Evolutionary conservation across 1,284 basidiomycete species (phyloP), one percentile per base, ranked within the genome.

Genomic region (Mycosarcoma mackinlayi): DNA sequence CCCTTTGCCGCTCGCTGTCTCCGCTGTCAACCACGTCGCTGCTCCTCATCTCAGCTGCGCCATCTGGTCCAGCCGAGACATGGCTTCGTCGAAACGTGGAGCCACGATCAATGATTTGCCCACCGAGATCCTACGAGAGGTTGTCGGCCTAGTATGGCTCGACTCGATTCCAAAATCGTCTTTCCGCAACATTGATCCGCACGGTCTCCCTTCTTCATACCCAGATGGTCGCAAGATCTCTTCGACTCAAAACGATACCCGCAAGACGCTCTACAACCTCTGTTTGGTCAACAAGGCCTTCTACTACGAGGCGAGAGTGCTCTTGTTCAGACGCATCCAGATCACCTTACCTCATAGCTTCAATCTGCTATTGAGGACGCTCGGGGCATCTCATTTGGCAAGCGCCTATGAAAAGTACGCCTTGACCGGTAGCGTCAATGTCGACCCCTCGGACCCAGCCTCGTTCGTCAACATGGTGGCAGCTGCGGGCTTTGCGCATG

Each of bases 341-440:
- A 78, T 82, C 56, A 80, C 75, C 3, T 56, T 81, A 2, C 80
- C 80, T 0, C 76, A 77, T 57, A 72, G 72, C 48, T 82, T 82
- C 63, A 69, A 76, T 38, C 52, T 78, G 23, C 64, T 82, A 2
- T 37, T 82, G 30, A 47, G 76, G 27, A 71, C 72, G 18, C 65
- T 80, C 10, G 76, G 78, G 10, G 76, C 77, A 0, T 67, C 71
- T 14, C 75, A 75, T 23, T 50, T 79, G 21, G 77, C 76, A 5
- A 68, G 63, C 18, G 76, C 76, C 8, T 79, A 78, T 35, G 77
- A 79, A 45, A 63, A 63, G 45, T 68, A 74, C 52, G 69, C 69
- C 1, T 42, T 50, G 13, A 73, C 66, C n/a, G 64, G 63, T 24
- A 59, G 40, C 49, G 70, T 69, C 65, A 70, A 75, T 35, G 52